Evolutionary conservation across 305 asterid genomes (phyloP).

Genomic region (Solanum aculeatissimum): DNA sequence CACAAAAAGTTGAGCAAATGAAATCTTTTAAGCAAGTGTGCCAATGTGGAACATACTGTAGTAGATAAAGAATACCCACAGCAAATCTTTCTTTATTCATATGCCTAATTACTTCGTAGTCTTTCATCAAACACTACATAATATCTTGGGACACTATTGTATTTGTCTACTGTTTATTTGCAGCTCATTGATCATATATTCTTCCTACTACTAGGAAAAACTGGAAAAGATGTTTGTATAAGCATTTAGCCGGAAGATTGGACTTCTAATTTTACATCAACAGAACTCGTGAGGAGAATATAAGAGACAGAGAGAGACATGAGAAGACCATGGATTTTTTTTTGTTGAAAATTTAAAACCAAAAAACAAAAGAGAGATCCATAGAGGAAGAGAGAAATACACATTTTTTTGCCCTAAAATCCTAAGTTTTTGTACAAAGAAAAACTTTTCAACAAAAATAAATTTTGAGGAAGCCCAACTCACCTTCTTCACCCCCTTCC

Average conservation of each 20-base stretch:
- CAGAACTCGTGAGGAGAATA: background rate
- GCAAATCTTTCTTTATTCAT: background rate
- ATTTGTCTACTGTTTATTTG: background rate
- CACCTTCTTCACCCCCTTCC: constrained; percentile 12
- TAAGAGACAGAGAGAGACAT: background rate
- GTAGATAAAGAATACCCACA: background rate
- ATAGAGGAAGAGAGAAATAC: constrained; percentile 8
- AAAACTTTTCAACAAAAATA: constrained; percentile 3
- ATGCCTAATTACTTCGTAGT: background rate
- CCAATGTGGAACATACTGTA: background rate
- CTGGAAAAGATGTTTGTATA: background rate
- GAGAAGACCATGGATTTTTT: constrained; percentile 8
- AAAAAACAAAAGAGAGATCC: constrained; percentile 2
- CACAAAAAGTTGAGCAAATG: background rate
- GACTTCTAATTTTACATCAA: background rate
- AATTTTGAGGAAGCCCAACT: background rate
- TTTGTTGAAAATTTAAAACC: constrained; percentile 27
- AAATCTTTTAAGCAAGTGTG: background rate
- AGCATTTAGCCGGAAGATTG: background rate
- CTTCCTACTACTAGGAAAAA: background rate
- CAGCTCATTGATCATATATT: background rate
- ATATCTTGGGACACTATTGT: background rate
- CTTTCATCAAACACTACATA: background rate
- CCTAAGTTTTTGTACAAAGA: constrained; percentile 46
- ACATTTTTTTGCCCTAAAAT: constrained; percentile 13